A percentile compares a stretch with the other conserved stretches of the same genome.
phyloP scores from a whole-genome alignment of 306 rosid species.

The Fragaria vesca region DNA sequence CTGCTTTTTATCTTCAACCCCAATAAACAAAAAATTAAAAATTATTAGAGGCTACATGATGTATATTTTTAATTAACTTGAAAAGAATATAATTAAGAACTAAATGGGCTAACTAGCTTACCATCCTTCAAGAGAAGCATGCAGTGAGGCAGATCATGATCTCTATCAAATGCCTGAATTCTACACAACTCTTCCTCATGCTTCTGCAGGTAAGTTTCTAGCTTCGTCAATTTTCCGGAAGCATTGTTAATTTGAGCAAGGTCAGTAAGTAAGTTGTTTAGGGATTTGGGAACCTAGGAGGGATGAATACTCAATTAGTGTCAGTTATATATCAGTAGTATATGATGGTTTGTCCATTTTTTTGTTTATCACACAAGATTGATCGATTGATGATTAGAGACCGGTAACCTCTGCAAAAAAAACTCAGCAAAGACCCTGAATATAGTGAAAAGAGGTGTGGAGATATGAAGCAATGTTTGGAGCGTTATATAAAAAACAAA shows the following conservation, averaged over 20 bases:
- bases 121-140: conserved; percentile 14
- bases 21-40: background rate
- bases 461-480: background rate
- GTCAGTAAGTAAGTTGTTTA: conserved; percentile 1
- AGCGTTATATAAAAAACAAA: background rate
- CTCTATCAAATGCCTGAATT: background rate
- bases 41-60: background rate
- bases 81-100: background rate
- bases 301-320: conserved; percentile 9
- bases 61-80: background rate
- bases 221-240: background rate
- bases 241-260: conserved; percentile 4
- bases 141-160: conserved; percentile 15
- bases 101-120: background rate
- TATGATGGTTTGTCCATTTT: conserved; percentile 3
- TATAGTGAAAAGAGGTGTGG: background rate
- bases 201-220: conserved; percentile 10
- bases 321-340: background rate
- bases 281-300: conserved; percentile 20
- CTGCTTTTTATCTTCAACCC: background rate
- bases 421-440: background rate
- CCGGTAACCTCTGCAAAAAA: background rate
- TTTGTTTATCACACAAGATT: background rate
- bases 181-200: conserved; percentile 16
- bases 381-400: background rate